Evolutionary conservation across 768 basidiomycete species (phyloP).

Genomic region (Podaxis pistillaris): DNA sequence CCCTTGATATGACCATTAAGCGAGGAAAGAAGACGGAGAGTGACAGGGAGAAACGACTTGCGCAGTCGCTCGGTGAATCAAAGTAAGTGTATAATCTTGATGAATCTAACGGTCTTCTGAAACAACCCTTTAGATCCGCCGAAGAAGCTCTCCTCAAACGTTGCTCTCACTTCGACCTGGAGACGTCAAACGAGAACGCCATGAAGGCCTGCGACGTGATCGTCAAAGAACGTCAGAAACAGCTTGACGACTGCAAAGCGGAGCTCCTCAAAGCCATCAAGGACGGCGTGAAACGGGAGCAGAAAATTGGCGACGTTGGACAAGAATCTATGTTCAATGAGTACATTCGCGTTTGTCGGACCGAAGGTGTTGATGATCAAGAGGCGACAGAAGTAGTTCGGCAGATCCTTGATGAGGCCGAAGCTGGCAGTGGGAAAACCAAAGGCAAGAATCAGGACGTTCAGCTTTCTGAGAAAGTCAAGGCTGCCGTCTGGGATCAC

Average conservation of each 20-base stretch:
- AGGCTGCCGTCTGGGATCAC: conserved; percentile 73
- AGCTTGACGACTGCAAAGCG: conserved; percentile 74
- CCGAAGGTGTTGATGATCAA: conserved; percentile 74
- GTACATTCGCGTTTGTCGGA: conserved; percentile 65
- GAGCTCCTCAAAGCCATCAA: conserved; percentile 70
- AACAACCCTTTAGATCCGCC: conserved; percentile 54
- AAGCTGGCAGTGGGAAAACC: conserved; percentile 44
- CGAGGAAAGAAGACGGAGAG: conserved; percentile 67
- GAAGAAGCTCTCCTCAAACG: conserved; percentile 94
- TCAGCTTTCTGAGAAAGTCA: conserved; percentile 51
- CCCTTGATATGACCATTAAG: conserved; percentile 83
- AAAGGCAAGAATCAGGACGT: conserved; percentile 56
- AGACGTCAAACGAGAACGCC: conserved; percentile 68
- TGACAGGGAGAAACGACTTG: conserved; percentile 86
- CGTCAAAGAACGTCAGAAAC: conserved; percentile 74
- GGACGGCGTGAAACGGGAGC: conserved; percentile 67
- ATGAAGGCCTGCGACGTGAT: conserved; percentile 94
- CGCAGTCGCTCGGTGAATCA: conserved; percentile 85
- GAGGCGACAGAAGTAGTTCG: conserved; percentile 67
- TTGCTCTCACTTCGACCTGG: conserved; percentile 92
- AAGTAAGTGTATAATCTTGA: conserved; percentile 48
- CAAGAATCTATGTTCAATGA: conserved; percentile 81
- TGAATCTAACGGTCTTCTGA: conserved; percentile 6
- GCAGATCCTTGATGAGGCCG: conserved; percentile 60
- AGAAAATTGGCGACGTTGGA: conserved; percentile 56